Percentiles rank a stretch among this genome's conserved stretches.
phyloP scores from a whole-genome alignment of 2,329 filamentous ascomycete genomes.

The Pseudocercospora macadamiae region DNA sequence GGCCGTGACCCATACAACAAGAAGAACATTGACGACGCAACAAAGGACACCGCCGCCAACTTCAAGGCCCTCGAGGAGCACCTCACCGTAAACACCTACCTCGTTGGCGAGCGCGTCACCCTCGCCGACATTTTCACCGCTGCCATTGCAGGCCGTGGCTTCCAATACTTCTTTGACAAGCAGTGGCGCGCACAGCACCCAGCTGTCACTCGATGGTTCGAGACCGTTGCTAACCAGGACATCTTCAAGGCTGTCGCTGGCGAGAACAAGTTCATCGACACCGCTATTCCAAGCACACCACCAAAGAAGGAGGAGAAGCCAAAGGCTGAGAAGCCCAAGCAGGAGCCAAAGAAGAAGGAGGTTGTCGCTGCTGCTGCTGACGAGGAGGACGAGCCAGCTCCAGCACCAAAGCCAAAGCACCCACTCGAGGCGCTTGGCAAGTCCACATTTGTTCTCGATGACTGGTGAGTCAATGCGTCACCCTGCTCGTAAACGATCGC shows the following conservation, averaged over 20 bases:
- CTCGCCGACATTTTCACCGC: constrained; percentile 90
- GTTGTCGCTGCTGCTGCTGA: constrained; percentile 54
- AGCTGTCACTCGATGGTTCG: constrained; percentile 89
- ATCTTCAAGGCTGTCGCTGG: constrained; percentile 81
- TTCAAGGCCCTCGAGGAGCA: constrained; percentile 79
- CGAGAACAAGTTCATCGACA: constrained; percentile 78
- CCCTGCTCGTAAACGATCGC: background rate
- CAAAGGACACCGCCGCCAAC: constrained; percentile 69
- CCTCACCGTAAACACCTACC: constrained; percentile 90
- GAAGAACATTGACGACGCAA: constrained; percentile 84
- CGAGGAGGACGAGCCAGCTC: constrained; percentile 63
- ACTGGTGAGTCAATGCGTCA: constrained; percentile 61
- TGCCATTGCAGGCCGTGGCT: constrained; percentile 79
- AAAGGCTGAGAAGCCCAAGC: constrained; percentile 67
- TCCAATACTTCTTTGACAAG: constrained; percentile 94
- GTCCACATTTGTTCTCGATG: constrained; percentile 81
- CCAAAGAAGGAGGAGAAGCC: constrained; percentile 65
- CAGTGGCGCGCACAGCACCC: constrained; percentile 81
- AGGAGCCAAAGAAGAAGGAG: constrained; percentile 55
- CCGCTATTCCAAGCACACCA: constrained; percentile 71
- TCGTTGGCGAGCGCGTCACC: constrained; percentile 96
- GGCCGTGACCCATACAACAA: constrained; percentile 92
- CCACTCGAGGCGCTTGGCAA: constrained; percentile 83
- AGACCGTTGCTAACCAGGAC: constrained; percentile 89
- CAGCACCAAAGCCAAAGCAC: constrained; percentile 92